phyloP scores from a whole-genome alignment of 805 yeast species.

The Suhomyces tanzawaensis region DNA sequence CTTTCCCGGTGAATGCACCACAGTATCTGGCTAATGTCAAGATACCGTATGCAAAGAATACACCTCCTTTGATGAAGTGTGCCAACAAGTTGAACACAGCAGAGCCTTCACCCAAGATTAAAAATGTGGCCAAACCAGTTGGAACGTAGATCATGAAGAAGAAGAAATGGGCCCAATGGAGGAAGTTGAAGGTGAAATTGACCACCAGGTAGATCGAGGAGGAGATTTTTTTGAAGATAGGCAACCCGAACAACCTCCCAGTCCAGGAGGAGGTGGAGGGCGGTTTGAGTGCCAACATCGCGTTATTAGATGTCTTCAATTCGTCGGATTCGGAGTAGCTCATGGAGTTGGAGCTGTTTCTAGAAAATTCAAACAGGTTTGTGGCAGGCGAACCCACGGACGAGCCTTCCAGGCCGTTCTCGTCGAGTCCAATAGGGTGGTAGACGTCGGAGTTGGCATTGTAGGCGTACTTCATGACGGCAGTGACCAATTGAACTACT shows the following conservation, averaged over 20 bases:
- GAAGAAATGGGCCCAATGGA: conserved; percentile 66
- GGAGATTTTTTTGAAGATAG: conserved; percentile 15
- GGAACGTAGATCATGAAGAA: conserved; percentile 59
- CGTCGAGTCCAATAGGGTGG: conserved; percentile 12
- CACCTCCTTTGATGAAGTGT: conserved; percentile 95
- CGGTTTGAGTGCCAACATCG: conserved; percentile 10
- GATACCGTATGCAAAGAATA: conserved; percentile 73
- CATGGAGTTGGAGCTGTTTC: conserved; percentile 14
- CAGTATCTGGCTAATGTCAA: conserved; percentile 82
- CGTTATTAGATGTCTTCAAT: conserved; percentile 22
- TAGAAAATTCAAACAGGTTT: conserved; percentile 6
- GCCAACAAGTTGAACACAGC: conserved; percentile 82
- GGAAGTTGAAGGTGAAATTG: conserved; percentile 36
- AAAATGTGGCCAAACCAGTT: conserved; percentile 63
- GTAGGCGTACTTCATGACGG: conserved; percentile 48
- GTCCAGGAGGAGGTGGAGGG: background rate
- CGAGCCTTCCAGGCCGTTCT: conserved; percentile 9
- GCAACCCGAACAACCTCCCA: conserved; percentile 11
- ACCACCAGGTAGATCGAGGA: conserved; percentile 32
- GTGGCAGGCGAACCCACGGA: conserved; percentile 13
- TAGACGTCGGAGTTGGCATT: conserved; percentile 23
- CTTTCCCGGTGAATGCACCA: conserved; percentile 71
- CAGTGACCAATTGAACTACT: conserved; percentile 52
- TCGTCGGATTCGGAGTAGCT: conserved; percentile 23
- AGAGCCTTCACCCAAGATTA: conserved; percentile 62